phyloP scores from a whole-genome alignment of 805 yeast species.

The Wickerhamomyces tratensis region DNA sequence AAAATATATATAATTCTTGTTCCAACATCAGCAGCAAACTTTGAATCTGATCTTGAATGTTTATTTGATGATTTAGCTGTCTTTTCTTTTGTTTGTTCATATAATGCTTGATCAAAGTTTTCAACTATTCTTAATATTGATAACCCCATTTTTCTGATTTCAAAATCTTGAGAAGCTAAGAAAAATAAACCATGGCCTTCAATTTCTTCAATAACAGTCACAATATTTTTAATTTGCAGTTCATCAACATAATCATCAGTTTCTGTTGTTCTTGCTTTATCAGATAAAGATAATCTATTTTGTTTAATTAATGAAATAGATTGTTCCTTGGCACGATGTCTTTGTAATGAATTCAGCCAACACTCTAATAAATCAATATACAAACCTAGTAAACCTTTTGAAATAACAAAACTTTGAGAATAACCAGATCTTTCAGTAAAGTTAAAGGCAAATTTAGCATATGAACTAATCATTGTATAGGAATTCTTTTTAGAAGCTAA shows the following conservation, averaged over 20 bases:
- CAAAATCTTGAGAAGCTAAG: slow-evolving; percentile 77
- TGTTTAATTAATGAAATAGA: slow-evolving; percentile 3
- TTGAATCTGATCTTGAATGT: slow-evolving; percentile 48
- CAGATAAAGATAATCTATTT: slow-evolving; percentile 14
- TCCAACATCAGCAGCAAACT: slow-evolving; percentile 73
- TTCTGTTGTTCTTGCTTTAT: slow-evolving; percentile 6
- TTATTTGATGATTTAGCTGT: not conserved
- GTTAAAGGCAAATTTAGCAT: slow-evolving; percentile 73
- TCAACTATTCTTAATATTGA: slow-evolving; percentile 68
- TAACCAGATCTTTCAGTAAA: slow-evolving; percentile 63
- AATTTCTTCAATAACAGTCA: slow-evolving; percentile 85
- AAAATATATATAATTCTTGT: slow-evolving; percentile 68
- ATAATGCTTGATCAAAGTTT: slow-evolving; percentile 80
- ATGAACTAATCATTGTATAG: slow-evolving; percentile 57
- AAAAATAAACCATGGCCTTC: slow-evolving; percentile 95
- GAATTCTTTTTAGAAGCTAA: slow-evolving; percentile 66
- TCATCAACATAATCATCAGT: slow-evolving; percentile 39
- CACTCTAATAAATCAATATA: slow-evolving; percentile 74
- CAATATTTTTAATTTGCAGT: slow-evolving; percentile 66
- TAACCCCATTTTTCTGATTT: slow-evolving; percentile 66
- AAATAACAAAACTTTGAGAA: slow-evolving; percentile 48
- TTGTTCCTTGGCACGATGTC: slow-evolving; percentile 7
- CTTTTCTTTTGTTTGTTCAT: slow-evolving; percentile 31
- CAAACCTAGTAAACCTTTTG: slow-evolving; percentile 52
- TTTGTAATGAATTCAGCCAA: slow-evolving; percentile 66